phyloP scores from a whole-genome alignment of 139 green algal genomes.

The Zygnema circumcarinatum region DNA sequence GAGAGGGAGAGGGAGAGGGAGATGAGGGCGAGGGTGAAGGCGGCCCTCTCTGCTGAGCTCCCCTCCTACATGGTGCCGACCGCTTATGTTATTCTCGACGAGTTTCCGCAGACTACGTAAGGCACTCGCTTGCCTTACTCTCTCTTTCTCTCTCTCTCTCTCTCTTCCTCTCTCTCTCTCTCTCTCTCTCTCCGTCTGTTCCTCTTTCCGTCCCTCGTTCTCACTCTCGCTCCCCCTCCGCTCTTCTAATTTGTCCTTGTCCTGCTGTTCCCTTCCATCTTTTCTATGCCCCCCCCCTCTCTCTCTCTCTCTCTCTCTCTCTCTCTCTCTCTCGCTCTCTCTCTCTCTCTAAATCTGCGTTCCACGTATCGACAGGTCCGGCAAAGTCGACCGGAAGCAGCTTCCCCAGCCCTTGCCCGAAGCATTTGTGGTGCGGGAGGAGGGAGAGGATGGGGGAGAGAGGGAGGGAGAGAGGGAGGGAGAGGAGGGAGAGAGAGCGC shows the following conservation, averaged over 20 bases:
- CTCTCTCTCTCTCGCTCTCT: neutral
- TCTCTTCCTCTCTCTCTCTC: neutral
- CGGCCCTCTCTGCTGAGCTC: neutral
- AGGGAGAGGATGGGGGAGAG: neutral
- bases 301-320: neutral
- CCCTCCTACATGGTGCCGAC: neutral
- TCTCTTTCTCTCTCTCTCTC: neutral
- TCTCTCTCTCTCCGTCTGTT: neutral
- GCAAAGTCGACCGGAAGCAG: slow-evolving; percentile 26
- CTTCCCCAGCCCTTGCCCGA: neutral
- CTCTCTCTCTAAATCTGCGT: neutral
- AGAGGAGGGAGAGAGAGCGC: neutral
- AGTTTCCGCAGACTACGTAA: neutral
- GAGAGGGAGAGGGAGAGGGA: neutral
- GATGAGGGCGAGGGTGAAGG: neutral
- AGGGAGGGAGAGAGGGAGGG: neutral
- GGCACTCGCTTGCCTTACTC: neutral
- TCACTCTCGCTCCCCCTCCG: neutral
- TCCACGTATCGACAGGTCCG: neutral
- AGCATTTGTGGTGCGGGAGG: neutral
- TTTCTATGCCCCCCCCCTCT: neutral
- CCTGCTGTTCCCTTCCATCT: neutral
- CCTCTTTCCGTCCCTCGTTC: neutral
- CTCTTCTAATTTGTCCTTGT: neutral
- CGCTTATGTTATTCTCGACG: neutral